These are phyloP conservation scores for Leccinum griseonigrum DNA, from an alignment of 1,284 basidiomycete genomes.

Conservation along the genomic window DNA sequence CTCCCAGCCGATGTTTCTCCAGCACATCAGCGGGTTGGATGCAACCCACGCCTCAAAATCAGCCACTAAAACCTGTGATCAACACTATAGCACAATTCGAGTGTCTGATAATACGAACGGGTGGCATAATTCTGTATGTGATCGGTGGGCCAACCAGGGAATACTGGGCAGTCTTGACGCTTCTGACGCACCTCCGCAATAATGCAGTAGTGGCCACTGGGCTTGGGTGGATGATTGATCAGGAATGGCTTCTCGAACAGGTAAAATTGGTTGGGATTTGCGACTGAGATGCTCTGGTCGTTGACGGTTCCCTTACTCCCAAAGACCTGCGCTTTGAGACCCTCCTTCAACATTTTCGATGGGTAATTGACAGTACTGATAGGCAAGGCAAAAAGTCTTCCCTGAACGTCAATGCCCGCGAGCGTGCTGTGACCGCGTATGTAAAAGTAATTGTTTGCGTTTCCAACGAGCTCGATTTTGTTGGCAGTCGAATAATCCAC, in stretches of 20 bases:
- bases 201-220: constrained; percentile 7
- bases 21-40: background rate
- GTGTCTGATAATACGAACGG: background rate
- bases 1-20: constrained; percentile 11
- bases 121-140: constrained; percentile 4
- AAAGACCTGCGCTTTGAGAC: background rate
- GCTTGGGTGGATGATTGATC: background rate
- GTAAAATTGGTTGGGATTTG: constrained; percentile 6
- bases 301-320: background rate
- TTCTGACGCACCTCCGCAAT: constrained; percentile 17
- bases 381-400: background rate
- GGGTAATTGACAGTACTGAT: constrained; percentile 1
- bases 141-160: constrained; percentile 9
- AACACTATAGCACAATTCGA: background rate
- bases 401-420: constrained; percentile 12
- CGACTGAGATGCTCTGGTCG: constrained; percentile 8
- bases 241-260: constrained; percentile 7
- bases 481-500: constrained; percentile 6
- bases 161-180: constrained; percentile 1
- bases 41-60: constrained; percentile 7
- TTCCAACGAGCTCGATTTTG: constrained; percentile 5
- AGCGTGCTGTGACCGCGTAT: constrained; percentile 16
- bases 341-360: background rate
- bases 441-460: constrained; percentile 12
- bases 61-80: background rate